phyloP scores from a whole-genome alignment of 441 rosid genomes.

The Pelargonium australe region DNA sequence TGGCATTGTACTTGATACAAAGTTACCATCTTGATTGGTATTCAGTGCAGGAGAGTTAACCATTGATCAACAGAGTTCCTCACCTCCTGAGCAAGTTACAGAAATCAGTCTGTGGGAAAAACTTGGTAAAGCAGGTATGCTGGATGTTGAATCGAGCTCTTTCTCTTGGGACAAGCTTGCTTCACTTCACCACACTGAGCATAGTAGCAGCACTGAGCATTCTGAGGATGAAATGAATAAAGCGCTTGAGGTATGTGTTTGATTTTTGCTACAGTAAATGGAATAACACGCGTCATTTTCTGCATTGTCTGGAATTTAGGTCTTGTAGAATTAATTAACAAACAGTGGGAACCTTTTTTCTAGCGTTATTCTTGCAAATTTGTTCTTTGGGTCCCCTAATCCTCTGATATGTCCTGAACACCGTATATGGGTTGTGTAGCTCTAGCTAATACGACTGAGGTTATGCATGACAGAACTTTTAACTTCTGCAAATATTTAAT shows the following conservation, averaged over 20 bases:
- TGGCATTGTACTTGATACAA: conserved; percentile 5
- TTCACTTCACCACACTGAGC: conserved; percentile 96
- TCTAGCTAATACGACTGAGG: no score
- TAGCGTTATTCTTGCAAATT: no score
- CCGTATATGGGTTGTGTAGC: no score
- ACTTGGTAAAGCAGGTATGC: conserved; percentile 67
- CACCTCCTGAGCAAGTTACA: conserved; percentile 43
- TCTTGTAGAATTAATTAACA: no score
- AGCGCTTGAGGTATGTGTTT: conserved; percentile 71
- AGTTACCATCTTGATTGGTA: conserved; percentile 17
- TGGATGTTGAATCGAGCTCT: conserved; percentile 60
- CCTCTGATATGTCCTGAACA: no score
- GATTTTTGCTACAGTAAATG: neutral
- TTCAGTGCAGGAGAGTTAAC: conserved; percentile 55
- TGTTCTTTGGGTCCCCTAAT: no score
- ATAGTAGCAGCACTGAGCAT: conserved; percentile 68
- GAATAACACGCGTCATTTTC: neutral
- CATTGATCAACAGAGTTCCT: conserved; percentile 43
- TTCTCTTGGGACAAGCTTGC: conserved; percentile 89
- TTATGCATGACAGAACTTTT: no score
- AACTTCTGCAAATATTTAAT: no score
- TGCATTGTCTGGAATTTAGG: neutral
- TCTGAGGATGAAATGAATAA: conserved; percentile 88
- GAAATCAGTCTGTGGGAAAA: conserved; percentile 88
- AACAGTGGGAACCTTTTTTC: neutral